These are phyloP conservation scores for Yueomyces sp. DNA, from an alignment of 805 yeast species.

Conservation along the genomic window DNA sequence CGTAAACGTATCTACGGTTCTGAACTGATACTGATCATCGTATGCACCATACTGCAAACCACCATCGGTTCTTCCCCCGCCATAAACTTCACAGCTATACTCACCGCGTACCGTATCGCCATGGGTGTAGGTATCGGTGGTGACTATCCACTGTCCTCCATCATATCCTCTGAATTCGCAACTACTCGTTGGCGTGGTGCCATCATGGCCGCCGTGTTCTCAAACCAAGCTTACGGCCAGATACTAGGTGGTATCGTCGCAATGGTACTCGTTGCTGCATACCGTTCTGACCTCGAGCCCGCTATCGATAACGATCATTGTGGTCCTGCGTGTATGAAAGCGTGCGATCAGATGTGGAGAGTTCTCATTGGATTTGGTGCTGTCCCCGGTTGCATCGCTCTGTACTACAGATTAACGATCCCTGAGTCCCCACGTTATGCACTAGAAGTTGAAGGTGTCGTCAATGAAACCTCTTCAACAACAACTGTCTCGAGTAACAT, in stretches of 20 bases:
- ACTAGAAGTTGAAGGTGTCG: constrained; percentile 36
- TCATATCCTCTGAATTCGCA: constrained; percentile 83
- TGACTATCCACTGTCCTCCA: constrained; percentile 90
- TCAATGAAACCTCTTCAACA: not conserved
- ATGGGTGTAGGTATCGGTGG: constrained; percentile 98
- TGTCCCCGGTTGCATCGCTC: constrained; percentile 75
- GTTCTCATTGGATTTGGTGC: constrained; percentile 78
- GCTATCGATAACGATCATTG: constrained; percentile 49
- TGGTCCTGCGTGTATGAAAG: constrained; percentile 52
- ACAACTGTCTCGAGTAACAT: not conserved
- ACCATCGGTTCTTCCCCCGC: constrained; percentile 59
- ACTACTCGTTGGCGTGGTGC: constrained; percentile 98
- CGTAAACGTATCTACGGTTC: constrained; percentile 80
- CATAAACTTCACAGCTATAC: constrained; percentile 57
- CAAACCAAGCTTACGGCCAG: constrained; percentile 97
- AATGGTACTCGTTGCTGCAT: constrained; percentile 61
- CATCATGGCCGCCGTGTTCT: constrained; percentile 90
- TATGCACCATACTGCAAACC: constrained; percentile 70
- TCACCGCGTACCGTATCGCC: constrained; percentile 66
- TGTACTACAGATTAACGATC: constrained; percentile 84
- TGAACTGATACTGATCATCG: constrained; percentile 74
- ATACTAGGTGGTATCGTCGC: constrained; percentile 78
- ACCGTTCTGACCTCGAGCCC: constrained; percentile 43
- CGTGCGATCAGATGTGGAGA: constrained; percentile 94
- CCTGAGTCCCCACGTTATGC: constrained; percentile 92